A percentile compares a stretch with the other conserved stretches of the same genome.
phyloP scores from a whole-genome alignment of 192 early-diverging fungal species.

The Rhizoclosmatium sp. region DNA sequence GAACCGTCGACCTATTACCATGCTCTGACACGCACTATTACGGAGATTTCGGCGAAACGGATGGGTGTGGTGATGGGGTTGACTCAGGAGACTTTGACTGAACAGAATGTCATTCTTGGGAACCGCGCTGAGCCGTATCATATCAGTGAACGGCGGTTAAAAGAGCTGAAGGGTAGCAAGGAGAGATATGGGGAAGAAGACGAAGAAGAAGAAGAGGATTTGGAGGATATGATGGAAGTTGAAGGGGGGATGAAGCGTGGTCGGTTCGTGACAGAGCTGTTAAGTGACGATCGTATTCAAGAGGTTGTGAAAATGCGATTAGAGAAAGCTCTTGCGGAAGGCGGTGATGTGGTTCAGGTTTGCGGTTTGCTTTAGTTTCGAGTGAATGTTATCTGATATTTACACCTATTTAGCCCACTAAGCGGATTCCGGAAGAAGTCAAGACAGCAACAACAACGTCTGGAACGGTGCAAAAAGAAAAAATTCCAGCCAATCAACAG shows the following conservation, averaged over 20 bases:
- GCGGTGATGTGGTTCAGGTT: too few species aligned
- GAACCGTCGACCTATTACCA: constrained; percentile 10
- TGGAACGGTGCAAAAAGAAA: not conserved
- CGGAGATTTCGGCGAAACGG: constrained; percentile 9
- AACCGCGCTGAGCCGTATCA: not conserved
- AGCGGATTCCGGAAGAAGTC: not conserved
- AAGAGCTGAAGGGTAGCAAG: not conserved
- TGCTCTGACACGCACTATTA: constrained; percentile 7
- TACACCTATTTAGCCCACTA: too few species aligned
- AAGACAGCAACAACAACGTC: not conserved
- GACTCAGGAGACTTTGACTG: not conserved
- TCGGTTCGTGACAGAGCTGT: not conserved
- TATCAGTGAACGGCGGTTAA: not conserved
- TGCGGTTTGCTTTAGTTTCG: too few species aligned
- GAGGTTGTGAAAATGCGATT: not conserved
- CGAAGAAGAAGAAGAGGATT: not conserved
- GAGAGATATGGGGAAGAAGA: not conserved
- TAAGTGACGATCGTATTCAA: not conserved
- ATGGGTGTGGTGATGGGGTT: not conserved
- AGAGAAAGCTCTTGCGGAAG: not conserved
- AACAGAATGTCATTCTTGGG: not conserved
- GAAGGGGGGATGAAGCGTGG: not conserved
- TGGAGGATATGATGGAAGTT: not conserved
- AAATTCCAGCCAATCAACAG: not conserved
- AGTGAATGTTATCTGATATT: too few species aligned